These are phyloP conservation scores for Pseudogymnoascus sp. DNA, from an alignment of 2,329 filamentous ascomycete species.

Conservation along the genomic window DNA sequence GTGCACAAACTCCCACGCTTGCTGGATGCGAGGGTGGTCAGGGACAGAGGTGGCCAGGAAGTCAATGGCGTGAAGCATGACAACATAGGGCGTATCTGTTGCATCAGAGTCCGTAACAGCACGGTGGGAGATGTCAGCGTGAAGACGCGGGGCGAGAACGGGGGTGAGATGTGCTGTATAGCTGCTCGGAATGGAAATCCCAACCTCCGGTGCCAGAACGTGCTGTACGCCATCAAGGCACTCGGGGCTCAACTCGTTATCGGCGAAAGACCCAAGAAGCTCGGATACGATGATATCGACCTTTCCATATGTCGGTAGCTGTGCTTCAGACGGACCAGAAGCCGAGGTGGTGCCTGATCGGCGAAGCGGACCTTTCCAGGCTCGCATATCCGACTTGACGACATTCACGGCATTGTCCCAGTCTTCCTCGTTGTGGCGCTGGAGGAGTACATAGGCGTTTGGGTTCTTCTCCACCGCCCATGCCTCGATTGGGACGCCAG, in stretches of 20 bases:
- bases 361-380: constrained; percentile 76
- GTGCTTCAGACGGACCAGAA: constrained; percentile 29
- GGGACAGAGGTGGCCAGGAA: constrained; percentile 61
- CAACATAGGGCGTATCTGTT: constrained; percentile 89
- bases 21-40: constrained; percentile 57
- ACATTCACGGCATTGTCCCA: constrained; percentile 78
- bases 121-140: constrained; percentile 68
- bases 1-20: constrained; percentile 73
- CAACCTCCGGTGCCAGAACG: constrained; percentile 66
- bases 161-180: constrained; percentile 95
- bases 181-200: constrained; percentile 86
- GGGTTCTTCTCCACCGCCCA: constrained; percentile 98
- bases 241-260: constrained; percentile 95
- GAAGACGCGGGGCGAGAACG: constrained; percentile 76
- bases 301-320: constrained; percentile 45
- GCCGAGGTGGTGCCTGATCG: constrained; percentile 29
- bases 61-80: constrained; percentile 83
- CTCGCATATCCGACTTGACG: constrained; percentile 94
- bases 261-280: constrained; percentile 86
- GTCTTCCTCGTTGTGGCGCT: constrained; percentile 72
- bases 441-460: constrained; percentile 88
- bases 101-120: constrained; percentile 54
- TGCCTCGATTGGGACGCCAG: constrained; percentile 70
- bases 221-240: constrained; percentile 94
- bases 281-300: constrained; percentile 94